Base-by-base conservation (phyloP, 1,284 basidiomycete species). In the Abortiporus biennis region DNA sequence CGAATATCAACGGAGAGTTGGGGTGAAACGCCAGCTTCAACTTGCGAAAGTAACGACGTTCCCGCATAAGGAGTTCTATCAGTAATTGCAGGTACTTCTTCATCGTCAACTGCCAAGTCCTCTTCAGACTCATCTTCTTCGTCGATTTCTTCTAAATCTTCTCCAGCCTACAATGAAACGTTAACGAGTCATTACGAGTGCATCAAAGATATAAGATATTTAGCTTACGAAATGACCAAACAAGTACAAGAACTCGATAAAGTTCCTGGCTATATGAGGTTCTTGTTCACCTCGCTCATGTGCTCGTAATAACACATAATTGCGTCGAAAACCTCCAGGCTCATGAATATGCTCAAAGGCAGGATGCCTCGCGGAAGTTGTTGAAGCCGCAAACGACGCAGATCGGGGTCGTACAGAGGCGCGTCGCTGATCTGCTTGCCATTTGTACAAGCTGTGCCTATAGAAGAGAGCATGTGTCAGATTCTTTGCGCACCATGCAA, bases 401-500 rank as follows among this genome's bases (percentile, higher is more conserved):
- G 87, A 72, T 15, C 86, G 80, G 4, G 77, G 72, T 20, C 81
- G 74, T 13, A 64, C 64, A 13, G 70, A 66, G 38, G 72, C 70
- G 32, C 80, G 73, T 25, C 72, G 73, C 49, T 85, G 82, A 45
- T 86, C 81, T 13, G 83, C 74, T 53, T 93, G 85, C 88, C 91
- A 95, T 65, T 94, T 94, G 72, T 95, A 95, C 30, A 96, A 84
- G 49, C 83, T 82, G 56, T 94, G 91, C n/a, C 90, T 92, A 47
- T 20, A 37, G 23, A 25, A 8, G n/a, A 34, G 4, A 5, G 17
- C 15, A 15, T 12, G 11, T 6, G 12, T 19, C 39, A 20, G 6
- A 17, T 33, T 9, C 5, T 34, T 25, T 43, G 27, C 39, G 16
- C 13, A 41, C 11, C 20, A 17, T 17, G 39, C 24, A 5, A 16